These are phyloP conservation scores for Penicillium vulpinum DNA, from an alignment of 2,329 filamentous ascomycete species.

Conservation along the genomic window DNA sequence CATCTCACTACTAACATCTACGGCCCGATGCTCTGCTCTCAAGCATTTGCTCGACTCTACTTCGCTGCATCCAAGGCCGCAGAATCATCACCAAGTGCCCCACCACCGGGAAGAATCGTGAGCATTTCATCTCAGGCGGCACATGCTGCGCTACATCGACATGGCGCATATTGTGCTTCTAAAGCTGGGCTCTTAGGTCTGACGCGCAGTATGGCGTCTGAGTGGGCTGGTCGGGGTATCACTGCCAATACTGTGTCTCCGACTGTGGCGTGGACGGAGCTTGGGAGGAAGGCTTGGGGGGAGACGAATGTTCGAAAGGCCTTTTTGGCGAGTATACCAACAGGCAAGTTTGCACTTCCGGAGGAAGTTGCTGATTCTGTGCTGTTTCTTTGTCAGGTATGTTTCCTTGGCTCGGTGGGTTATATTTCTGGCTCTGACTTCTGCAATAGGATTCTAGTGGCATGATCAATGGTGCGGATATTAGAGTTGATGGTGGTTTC, in stretches of 20 bases:
- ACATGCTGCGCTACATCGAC: conserved; percentile 47
- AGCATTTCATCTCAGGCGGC: conserved; percentile 51
- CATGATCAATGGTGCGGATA: conserved; percentile 45
- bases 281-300: conserved; percentile 48
- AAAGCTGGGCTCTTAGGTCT: conserved; percentile 49
- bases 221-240: conserved; percentile 50
- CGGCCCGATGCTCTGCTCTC: conserved; percentile 48
- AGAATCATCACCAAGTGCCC: conserved; percentile 14
- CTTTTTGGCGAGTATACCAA: conserved; percentile 41
- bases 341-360: conserved; percentile 41
- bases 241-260: conserved; percentile 50
- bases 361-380: conserved; percentile 44
- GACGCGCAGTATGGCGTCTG: conserved; percentile 49
- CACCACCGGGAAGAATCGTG: conserved; percentile 47
- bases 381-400: conserved; percentile 41
- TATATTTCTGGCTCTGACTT: not conserved
- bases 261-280: conserved; percentile 49
- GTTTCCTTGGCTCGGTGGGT: not conserved
- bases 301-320: conserved; percentile 37
- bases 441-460: conserved; percentile 38
- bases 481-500: conserved; percentile 44
- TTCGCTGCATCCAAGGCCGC: conserved; percentile 28
- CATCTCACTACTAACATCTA: conserved; percentile 49
- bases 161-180: conserved; percentile 51
- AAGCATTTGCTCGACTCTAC: conserved; percentile 49